phyloP scores from a whole-genome alignment of 148 eudicot genomes.

The Camellia granthamiana region DNA sequence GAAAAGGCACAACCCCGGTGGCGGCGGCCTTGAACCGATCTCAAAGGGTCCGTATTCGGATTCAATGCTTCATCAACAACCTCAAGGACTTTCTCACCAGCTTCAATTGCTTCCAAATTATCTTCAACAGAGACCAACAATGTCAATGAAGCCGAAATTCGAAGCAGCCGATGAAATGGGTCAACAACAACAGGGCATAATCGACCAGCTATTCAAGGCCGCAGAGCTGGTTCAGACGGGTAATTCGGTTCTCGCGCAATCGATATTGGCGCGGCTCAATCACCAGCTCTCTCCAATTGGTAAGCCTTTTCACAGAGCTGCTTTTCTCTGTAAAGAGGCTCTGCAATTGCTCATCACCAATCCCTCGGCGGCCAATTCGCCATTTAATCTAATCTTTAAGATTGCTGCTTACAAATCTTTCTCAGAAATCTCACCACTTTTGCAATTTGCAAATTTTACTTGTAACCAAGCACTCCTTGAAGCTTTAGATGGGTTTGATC shows the following conservation, averaged over 20 bases:
- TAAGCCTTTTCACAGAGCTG: conserved; percentile 78
- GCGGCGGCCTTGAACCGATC: conserved; percentile 18
- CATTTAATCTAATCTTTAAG: conserved; percentile 71
- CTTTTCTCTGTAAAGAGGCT: conserved; percentile 79
- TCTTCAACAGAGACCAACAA: conserved; percentile 33
- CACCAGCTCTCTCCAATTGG: conserved; percentile 84
- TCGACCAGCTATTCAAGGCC: conserved; percentile 77
- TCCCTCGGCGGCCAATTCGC: conserved; percentile 32
- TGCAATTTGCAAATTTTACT: conserved; percentile 81
- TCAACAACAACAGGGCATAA: conserved; percentile 53
- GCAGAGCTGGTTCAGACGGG: conserved; percentile 77
- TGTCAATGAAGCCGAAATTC: conserved; percentile 32
- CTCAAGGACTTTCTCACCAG: conserved; percentile 27
- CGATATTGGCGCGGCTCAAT: conserved; percentile 99
- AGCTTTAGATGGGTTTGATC: conserved; percentile 58
- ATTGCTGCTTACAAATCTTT: conserved; percentile 83
- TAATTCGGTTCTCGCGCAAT: conserved; percentile 87
- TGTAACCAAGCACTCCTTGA: conserved; percentile 84
- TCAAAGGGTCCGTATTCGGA: conserved; percentile 38
- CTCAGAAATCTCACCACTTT: conserved; percentile 77
- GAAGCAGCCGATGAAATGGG: conserved; percentile 37
- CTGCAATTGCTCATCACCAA: conserved; percentile 50
- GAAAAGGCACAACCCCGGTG: conserved; percentile 70
- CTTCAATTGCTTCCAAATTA: conserved; percentile 30
- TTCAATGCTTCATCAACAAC: conserved; percentile 21